Evolutionary conservation across 2,329 filamentous ascomycete genomes (phyloP), one percentile per base, ranked within the genome.

Genomic region (Purpureocillium lavendulum): DNA sequence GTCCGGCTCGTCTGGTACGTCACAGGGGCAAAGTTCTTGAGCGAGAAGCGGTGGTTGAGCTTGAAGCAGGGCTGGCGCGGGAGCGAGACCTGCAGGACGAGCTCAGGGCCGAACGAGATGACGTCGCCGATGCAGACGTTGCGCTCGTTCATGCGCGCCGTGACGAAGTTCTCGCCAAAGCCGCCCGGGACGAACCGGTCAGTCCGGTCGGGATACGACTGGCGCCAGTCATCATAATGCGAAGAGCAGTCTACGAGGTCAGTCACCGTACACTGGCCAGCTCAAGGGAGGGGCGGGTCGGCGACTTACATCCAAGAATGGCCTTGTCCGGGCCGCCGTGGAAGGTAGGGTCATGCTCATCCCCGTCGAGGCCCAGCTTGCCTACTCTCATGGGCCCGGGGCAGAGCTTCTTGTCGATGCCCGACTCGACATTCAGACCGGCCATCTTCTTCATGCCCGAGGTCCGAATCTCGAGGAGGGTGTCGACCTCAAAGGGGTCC

Each of bases 51-150:
- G 49, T 82, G 78, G 52, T 83, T 84, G 8, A 84, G 67, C 52
- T 83, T 84, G 61, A 74, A 83, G 59, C 80, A 83, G 9, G 80
- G 80, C 47, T 77, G 71, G 13, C 80, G 68, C 1, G 79, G 79
- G 17, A 81, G 60, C 45, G 69, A 73, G 17, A 82, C 72, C 48
- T 82, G 73, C 0, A 82, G 63, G 3, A 76, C 42, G 1, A 76
- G 64, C 2, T 66, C 61, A 34, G 64, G 58, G 0, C 71, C 69
- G 7, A 82, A 66, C 0, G 66, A 60, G 14, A 79, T 61, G 12
- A 75, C 60, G 47, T 84, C 80, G 16, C 80, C 79, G 38, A 84
- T 78, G 55, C 79, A 82, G 1, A 82, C 61, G 46, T 78, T 82
- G 29, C 69, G 65, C 59, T 84, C 80, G 48, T 79, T 81, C 63